These are phyloP conservation scores for Cladosporium sphaerospermum DNA, from an alignment of 2,329 filamentous ascomycete species.

Conservation along the genomic window DNA sequence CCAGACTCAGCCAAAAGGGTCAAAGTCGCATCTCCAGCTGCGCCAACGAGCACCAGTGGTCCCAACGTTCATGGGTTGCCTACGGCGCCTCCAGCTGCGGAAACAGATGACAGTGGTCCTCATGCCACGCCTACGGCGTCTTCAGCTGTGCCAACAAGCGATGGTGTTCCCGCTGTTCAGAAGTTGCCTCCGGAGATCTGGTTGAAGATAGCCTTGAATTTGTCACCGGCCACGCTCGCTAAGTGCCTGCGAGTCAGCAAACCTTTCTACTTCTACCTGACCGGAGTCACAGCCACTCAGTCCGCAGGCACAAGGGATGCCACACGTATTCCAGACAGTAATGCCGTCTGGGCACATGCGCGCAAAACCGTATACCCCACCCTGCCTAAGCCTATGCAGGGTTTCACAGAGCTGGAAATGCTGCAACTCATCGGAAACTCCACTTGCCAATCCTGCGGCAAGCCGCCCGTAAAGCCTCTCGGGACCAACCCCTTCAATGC, in stretches of 20 bases:
- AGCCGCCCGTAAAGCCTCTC: constrained; percentile 26
- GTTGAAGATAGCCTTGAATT: constrained; percentile 29
- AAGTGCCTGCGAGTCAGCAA: constrained; percentile 28
- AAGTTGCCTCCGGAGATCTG: constrained; percentile 20
- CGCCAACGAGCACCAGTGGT: background rate
- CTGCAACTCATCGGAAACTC: constrained; percentile 61
- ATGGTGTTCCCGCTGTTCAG: constrained; percentile 9
- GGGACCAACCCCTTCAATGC: constrained; percentile 46
- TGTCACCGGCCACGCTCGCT: constrained; percentile 28
- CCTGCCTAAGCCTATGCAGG: constrained; percentile 62
- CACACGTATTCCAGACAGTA: constrained; percentile 45
- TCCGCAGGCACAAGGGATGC: constrained; percentile 2
- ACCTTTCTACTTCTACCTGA: constrained; percentile 25
- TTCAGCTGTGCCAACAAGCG: constrained; percentile 1
- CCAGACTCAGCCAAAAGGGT: constrained; percentile 20
- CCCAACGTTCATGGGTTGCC: no score
- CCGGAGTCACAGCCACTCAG: constrained; percentile 15
- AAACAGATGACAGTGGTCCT: constrained; percentile 10
- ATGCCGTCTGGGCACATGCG: constrained; percentile 65
- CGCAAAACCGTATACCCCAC: constrained; percentile 59
- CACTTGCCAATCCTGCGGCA: constrained; percentile 63
- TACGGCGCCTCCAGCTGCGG: background rate
- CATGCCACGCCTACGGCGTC: constrained; percentile 8
- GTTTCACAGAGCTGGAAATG: constrained; percentile 66
- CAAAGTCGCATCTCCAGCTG: constrained; percentile 12